Evolutionary conservation across 345 rosid genomes (phyloP).

Genomic region (Euphorbia lathyris): DNA sequence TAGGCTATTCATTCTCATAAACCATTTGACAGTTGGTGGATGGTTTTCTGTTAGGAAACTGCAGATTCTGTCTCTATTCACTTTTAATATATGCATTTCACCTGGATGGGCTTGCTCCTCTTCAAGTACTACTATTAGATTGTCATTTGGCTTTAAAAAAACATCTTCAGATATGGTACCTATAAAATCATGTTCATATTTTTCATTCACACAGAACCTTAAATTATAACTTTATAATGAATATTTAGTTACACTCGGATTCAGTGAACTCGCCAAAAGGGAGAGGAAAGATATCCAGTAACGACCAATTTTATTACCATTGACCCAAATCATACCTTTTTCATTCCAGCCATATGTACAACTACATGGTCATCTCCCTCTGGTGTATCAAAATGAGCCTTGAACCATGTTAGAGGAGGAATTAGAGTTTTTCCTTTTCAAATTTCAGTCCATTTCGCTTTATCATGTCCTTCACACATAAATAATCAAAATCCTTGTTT

Average conservation of each 20-base stretch:
- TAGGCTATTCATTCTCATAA: constrained; percentile 39
- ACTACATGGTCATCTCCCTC: constrained; percentile 57
- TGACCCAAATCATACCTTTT: constrained; percentile 81
- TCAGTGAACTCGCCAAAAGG: constrained; percentile 66
- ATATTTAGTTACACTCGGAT: constrained; percentile 34
- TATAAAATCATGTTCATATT: too few species aligned
- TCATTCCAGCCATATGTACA: constrained; percentile 56
- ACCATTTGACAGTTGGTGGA: constrained; percentile 56
- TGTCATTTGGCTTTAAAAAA: constrained; percentile 58
- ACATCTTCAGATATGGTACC: constrained; percentile 85
- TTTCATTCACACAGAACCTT: too few species aligned
- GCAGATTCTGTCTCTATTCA: constrained; percentile 76
- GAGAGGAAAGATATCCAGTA: constrained; percentile 74
- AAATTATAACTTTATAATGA: neutral
- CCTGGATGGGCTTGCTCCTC: constrained; percentile 55
- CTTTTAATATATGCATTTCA: constrained; percentile 45
- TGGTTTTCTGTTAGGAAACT: constrained; percentile 50
- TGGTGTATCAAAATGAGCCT: constrained; percentile 75
- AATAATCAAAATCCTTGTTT: too few species aligned
- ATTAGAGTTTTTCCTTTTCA: constrained; percentile 25
- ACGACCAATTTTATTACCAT: constrained; percentile 79
- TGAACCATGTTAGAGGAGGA: constrained; percentile 67
- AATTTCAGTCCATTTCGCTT: constrained; percentile 44
- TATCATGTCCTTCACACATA: constrained; percentile 34
- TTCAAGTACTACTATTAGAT: constrained; percentile 66